Evolutionary conservation across 768 basidiomycete species (phyloP).

Genomic region (Paxillus ammoniavirescens): DNA sequence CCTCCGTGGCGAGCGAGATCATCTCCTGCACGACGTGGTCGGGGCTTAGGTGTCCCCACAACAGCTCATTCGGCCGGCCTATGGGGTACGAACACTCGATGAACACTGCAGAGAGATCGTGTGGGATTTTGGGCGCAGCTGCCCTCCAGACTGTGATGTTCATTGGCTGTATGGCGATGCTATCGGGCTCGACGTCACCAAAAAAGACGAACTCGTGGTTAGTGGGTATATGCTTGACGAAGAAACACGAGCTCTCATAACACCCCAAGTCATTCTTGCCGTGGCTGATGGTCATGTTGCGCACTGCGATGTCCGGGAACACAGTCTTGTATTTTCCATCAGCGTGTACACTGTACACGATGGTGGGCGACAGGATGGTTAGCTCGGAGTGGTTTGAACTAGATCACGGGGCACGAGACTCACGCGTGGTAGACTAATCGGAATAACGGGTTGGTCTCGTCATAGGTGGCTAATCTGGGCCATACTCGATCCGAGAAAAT

Average conservation of each 20-base stretch:
- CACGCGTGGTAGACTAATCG: constrained; percentile 67
- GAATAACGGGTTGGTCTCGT: constrained; percentile 55
- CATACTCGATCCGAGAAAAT: constrained; percentile 79
- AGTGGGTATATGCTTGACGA: constrained; percentile 66
- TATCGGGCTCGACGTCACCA: constrained; percentile 91
- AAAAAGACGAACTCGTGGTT: constrained; percentile 84
- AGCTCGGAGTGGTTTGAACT: constrained; percentile 7
- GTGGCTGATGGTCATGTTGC: constrained; percentile 69
- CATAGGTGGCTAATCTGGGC: constrained; percentile 81
- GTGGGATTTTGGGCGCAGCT: constrained; percentile 75
- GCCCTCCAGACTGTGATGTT: constrained; percentile 77
- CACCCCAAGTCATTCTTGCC: constrained; percentile 53
- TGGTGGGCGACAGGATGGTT: background rate
- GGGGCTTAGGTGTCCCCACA: constrained; percentile 89
- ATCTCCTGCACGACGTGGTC: constrained; percentile 79
- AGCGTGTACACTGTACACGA: constrained; percentile 43
- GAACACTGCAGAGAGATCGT: constrained; percentile 74
- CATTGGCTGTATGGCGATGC: constrained; percentile 54
- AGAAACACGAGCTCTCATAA: constrained; percentile 85
- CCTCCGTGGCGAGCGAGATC: constrained; percentile 61
- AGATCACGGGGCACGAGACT: constrained; percentile 28
- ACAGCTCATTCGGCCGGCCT: constrained; percentile 58
- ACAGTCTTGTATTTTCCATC: constrained; percentile 54
- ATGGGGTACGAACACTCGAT: constrained; percentile 93
- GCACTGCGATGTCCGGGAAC: constrained; percentile 56